Base-by-base conservation (phyloP, 202 grass and related monocot genomes). In the Saccharum hybrid region DNA sequence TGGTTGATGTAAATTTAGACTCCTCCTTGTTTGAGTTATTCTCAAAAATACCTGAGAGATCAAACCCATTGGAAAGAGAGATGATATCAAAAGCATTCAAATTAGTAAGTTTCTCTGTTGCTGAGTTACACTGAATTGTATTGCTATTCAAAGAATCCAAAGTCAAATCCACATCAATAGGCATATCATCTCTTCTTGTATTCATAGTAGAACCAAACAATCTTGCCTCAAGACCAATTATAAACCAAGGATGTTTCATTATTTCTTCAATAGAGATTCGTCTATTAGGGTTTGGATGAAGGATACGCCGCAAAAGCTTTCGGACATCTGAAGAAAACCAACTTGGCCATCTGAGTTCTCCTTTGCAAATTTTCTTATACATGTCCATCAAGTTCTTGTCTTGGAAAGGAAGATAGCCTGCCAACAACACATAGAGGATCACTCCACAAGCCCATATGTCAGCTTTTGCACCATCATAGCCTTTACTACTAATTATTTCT, bases 11-110 rank as follows among this genome's bases (percentile, higher is more conserved):
- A n/a, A n/a, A n/a, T n/a, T n/a, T n/a, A n/a, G n/a, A n/a, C n/a
- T n/a, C n/a, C n/a, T n/a, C n/a, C n/a, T n/a, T n/a, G n/a, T n/a
- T n/a, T n/a, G n/a, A n/a, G n/a, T n/a, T n/a, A n/a, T n/a, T n/a
- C n/a, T n/a, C n/a, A n/a, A n/a, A n/a, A n/a, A n/a, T n/a, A n/a
- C n/a, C n/a, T n/a, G n/a, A n/a, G n/a, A n/a, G n/a, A n/a, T n/a
- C n/a, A n/a, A n/a, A n/a, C n/a, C n/a, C n/a, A n/a, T n/a, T n/a
- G n/a, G n/a, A n/a, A n/a, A n/a, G n/a, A n/a, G 95, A 91, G 71
- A 98, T 98, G 51, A 98, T 93, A 71, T 95, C 90, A 43, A 98
- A 98, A 43, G 95, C 95, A 90, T 95, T 98, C 77, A 98, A 83
- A 46, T 88, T 88, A 31, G 74, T 74, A 39, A 98, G 18, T 54